phyloP scores from a whole-genome alignment of 352 stramenopile species.

The Phytophthora hybrid region DNA sequence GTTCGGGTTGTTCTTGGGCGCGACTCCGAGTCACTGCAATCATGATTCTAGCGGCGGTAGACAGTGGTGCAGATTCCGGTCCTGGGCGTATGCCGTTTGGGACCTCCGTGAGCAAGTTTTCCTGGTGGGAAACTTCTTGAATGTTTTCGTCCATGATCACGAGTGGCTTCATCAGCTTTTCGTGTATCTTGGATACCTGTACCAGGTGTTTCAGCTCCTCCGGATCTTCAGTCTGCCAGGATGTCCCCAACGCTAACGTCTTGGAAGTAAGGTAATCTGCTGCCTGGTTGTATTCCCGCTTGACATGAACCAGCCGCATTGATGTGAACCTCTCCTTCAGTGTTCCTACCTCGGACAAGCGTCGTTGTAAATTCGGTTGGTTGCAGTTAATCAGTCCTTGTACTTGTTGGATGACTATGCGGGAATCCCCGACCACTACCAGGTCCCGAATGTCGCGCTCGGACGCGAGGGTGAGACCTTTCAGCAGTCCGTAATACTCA shows the following conservation, averaged over 20 bases:
- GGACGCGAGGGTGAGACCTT: too few relatives aligned
- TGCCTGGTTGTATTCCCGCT: too few relatives aligned
- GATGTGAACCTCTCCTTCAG: too few relatives aligned
- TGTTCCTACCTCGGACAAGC: too few relatives aligned
- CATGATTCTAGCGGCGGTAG: neutral
- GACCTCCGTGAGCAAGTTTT: neutral
- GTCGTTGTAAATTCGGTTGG: too few relatives aligned
- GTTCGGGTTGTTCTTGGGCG: neutral
- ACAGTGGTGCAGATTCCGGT: neutral
- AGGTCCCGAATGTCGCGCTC: too few relatives aligned
- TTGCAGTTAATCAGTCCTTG: too few relatives aligned
- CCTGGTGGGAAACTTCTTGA: neutral
- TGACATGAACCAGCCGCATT: too few relatives aligned
- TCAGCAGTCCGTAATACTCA: neutral
- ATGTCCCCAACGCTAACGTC: neutral
- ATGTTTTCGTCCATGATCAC: neutral
- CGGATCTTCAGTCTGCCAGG: neutral
- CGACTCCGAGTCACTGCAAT: neutral
- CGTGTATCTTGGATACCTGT: neutral
- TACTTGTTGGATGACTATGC: too few relatives aligned
- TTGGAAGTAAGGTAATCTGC: too few relatives aligned
- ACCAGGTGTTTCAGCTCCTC: constrained; percentile 1
- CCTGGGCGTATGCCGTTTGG: neutral
- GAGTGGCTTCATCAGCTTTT: constrained; percentile 5
- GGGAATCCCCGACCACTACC: too few relatives aligned